phyloP scores from a whole-genome alignment of 345 rosid species.

The Euphorbia pulcherrima region DNA sequence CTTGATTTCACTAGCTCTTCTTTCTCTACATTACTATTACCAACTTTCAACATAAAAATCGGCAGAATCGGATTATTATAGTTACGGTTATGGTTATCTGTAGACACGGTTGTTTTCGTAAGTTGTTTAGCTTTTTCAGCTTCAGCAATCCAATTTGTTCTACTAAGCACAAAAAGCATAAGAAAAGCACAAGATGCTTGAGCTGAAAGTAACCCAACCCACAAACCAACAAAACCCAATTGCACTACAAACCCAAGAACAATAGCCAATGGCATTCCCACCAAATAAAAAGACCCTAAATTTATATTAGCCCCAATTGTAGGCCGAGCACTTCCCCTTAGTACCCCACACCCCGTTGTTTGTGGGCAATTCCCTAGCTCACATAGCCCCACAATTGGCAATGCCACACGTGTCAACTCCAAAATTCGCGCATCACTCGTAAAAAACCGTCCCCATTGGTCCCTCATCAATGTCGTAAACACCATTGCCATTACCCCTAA shows the following conservation, averaged over 20 bases:
- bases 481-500: conserved; percentile 71
- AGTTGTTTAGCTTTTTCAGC: conserved; percentile 67
- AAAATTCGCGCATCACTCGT: conserved; percentile 64
- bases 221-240: conserved; percentile 77
- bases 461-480: conserved; percentile 67
- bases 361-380: conserved; percentile 98
- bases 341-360: conserved; percentile 86
- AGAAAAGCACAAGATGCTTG: conserved; percentile 79
- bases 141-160: conserved; percentile 71
- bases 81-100: too few relatives aligned
- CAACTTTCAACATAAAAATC: conserved; percentile 10
- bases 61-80: conserved; percentile 26
- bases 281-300: conserved; percentile 81
- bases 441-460: conserved; percentile 80
- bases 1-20: conserved; percentile 38
- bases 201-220: conserved; percentile 93
- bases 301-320: conserved; percentile 87
- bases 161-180: conserved; percentile 62
- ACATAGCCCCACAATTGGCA: conserved; percentile 85
- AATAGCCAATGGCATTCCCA: conserved; percentile 89
- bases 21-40: not conserved
- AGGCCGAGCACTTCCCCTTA: conserved; percentile 89
- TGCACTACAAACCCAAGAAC: conserved; percentile 57
- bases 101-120: conserved; percentile 34
- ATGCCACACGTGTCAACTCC: conserved; percentile 66